Percentiles rank a stretch among this genome's conserved stretches.
Evolutionary conservation across 1,139 yeast genomes (phyloP).

Genomic region (Suhomyces chickasaworum): DNA sequence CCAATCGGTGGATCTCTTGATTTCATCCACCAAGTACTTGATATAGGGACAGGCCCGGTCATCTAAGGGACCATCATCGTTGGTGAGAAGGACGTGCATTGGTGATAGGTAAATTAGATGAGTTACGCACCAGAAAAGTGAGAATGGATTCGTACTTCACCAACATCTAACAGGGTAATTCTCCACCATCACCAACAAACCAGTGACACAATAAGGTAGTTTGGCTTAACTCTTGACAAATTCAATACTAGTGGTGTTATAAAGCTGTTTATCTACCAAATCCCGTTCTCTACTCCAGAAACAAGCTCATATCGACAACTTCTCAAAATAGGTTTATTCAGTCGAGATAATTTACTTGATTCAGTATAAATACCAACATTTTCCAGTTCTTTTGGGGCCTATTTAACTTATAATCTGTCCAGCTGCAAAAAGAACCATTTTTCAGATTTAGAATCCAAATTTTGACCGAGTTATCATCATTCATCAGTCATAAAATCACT

Average conservation of each 20-base stretch:
- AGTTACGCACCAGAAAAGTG: background rate
- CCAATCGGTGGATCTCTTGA: slow-evolving; percentile 73
- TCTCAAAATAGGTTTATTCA: background rate
- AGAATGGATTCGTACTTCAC: background rate
- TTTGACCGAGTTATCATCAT: background rate
- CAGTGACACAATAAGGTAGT: background rate
- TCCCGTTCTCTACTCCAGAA: background rate
- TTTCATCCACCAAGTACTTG: slow-evolving; percentile 74
- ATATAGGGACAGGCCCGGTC: slow-evolving; percentile 83
- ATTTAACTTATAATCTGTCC: background rate
- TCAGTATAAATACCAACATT: background rate
- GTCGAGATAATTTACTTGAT: background rate
- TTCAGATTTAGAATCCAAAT: background rate
- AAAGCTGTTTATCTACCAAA: background rate
- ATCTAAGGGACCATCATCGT: slow-evolving; percentile 95
- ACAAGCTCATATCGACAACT: background rate
- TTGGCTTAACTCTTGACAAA: background rate
- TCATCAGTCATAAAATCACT: background rate
- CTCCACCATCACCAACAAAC: background rate
- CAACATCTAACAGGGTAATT: background rate
- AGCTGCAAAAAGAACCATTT: background rate
- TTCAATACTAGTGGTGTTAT: background rate
- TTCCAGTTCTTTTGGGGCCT: background rate
- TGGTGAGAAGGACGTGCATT: slow-evolving; percentile 63
- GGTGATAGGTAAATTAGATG: background rate